Conservation (phyloP, 805 yeast genomes). For the Clavispora santaluciae region DNA sequence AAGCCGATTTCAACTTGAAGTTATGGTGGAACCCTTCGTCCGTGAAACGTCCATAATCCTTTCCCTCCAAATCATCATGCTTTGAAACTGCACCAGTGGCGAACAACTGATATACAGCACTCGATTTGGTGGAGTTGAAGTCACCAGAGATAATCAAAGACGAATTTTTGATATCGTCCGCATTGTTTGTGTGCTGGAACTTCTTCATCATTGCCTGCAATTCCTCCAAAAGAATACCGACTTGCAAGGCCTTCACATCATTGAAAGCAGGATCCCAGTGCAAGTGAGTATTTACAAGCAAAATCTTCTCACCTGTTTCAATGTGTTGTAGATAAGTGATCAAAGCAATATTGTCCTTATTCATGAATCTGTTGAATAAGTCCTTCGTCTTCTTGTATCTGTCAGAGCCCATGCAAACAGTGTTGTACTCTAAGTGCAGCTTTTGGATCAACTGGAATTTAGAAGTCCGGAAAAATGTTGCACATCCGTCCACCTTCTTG, state of each 20-base stretch:
- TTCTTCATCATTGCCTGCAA: slow-evolving; percentile 61
- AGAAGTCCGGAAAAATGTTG: slow-evolving; percentile 72
- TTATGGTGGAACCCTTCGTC: slow-evolving; percentile 82
- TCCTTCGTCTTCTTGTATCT: slow-evolving; percentile 91
- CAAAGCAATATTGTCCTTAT: slow-evolving; percentile 89
- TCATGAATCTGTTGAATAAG: slow-evolving; percentile 91
- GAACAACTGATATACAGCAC: slow-evolving; percentile 90
- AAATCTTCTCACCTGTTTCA: slow-evolving; percentile 64
- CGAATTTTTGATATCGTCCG: slow-evolving; percentile 51
- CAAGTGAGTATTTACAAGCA: slow-evolving; percentile 86
- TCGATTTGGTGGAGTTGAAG: slow-evolving; percentile 79
- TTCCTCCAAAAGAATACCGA: slow-evolving; percentile 86
- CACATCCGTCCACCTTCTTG: slow-evolving; percentile 96
- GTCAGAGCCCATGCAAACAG: slow-evolving; percentile 73
- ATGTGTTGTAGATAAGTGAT: slow-evolving; percentile 69
- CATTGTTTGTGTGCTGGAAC: slow-evolving; percentile 38
- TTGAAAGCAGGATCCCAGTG: slow-evolving; percentile 98
- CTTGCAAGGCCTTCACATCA: slow-evolving; percentile 95
- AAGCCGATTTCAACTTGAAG: slow-evolving; percentile 79
- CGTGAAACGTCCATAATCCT: slow-evolving; percentile 88
- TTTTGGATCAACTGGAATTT: slow-evolving; percentile 70
- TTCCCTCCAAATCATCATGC: slow-evolving; percentile 77
- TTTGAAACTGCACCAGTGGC: slow-evolving; percentile 74
- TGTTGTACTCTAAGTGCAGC: slow-evolving; percentile 75
- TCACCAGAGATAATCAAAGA: slow-evolving; percentile 93